Conservation (phyloP, 208 protist genomes). For the Polymyxa betae region DNA sequence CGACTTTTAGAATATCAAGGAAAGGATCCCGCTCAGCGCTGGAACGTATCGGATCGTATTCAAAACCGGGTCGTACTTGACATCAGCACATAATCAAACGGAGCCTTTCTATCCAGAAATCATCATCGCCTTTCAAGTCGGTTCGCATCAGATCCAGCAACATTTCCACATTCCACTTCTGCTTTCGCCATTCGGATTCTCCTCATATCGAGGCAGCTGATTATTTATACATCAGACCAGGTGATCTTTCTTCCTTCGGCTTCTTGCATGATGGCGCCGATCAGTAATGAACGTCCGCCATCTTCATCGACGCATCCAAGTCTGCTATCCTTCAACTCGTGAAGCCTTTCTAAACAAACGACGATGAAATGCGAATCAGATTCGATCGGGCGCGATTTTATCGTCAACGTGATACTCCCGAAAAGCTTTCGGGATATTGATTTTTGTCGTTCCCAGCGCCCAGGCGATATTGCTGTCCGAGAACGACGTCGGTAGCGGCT, state of each 20-base stretch:
- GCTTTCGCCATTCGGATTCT: conserved; percentile 30
- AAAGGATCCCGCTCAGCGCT: neutral
- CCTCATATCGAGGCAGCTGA: conserved; percentile 47
- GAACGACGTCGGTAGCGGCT: conserved; percentile 4
- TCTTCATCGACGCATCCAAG: neutral
- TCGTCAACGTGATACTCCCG: neutral
- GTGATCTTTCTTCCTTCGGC: conserved; percentile 4
- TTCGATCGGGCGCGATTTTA: neutral
- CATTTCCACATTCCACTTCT: conserved; percentile 47
- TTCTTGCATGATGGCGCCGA: conserved; percentile 4
- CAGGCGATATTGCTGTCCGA: conserved; percentile 22
- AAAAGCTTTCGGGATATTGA: neutral
- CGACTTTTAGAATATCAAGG: too few species aligned
- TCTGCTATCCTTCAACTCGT: neutral
- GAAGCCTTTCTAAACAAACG: neutral
- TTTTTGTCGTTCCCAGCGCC: neutral
- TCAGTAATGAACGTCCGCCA: neutral
- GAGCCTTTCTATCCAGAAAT: conserved; percentile 44
- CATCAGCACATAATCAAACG: neutral
- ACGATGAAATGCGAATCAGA: neutral
- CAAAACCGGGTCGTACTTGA: neutral
- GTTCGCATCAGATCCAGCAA: neutral
- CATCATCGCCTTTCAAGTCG: conserved; percentile 21
- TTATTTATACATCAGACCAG: too few species aligned
- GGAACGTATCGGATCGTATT: neutral